Percentiles rank a stretch among this genome's conserved stretches.
Evolutionary conservation across 23 red algal genomes (phyloP).

Genomic region (Gracilariopsis chorda): DNA sequence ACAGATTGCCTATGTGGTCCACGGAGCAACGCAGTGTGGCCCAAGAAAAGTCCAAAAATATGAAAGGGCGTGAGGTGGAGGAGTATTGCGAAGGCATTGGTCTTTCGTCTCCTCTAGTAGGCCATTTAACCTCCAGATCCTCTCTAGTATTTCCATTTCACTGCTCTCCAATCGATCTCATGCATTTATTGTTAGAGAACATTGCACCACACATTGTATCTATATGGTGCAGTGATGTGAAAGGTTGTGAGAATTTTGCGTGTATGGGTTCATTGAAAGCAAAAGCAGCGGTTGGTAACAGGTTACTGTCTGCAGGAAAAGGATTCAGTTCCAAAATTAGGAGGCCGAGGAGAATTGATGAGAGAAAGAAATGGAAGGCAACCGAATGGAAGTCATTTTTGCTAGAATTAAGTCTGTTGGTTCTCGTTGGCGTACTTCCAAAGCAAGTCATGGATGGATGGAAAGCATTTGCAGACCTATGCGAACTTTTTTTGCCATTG

Average conservation of each 20-base stretch:
- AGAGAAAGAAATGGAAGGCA: background rate
- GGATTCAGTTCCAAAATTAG: background rate
- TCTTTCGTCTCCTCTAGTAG: background rate
- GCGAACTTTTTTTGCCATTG: background rate
- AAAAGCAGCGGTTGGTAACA: background rate
- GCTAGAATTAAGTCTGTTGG: background rate
- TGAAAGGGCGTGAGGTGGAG: background rate
- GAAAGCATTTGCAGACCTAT: background rate
- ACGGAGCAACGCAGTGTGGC: background rate
- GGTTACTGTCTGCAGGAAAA: background rate
- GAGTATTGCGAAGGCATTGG: background rate
- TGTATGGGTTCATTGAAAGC: background rate
- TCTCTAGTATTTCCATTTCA: background rate
- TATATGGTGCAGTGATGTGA: background rate
- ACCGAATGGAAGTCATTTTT: background rate
- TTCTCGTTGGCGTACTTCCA: background rate
- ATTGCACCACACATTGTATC: background rate
- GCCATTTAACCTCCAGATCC: background rate
- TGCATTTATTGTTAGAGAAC: slow-evolving; percentile 16
- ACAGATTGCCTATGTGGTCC: background rate
- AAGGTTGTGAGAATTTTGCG: background rate
- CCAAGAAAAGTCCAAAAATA: background rate
- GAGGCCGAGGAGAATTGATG: background rate
- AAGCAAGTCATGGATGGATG: background rate
- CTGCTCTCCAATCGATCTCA: background rate